These are phyloP conservation scores for Mariannaea elegans DNA, from an alignment of 2,329 filamentous ascomycete species.

Conservation along the genomic window DNA sequence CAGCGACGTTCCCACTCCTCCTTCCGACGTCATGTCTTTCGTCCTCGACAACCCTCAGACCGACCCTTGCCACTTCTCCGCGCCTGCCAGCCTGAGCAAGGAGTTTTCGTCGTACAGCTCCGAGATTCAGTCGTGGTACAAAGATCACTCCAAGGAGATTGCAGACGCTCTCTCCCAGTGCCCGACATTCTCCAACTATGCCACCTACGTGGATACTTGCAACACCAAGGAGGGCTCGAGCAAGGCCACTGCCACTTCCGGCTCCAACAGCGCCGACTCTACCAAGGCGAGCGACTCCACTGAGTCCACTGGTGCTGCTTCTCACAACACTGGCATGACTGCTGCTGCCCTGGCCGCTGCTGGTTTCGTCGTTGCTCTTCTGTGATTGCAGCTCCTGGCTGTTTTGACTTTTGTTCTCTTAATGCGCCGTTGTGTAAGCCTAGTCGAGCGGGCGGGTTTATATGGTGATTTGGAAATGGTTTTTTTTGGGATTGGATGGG, in stretches of 20 bases:
- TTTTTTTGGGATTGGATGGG: no score
- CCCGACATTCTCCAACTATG: constrained; percentile 32
- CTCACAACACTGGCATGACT: constrained; percentile 40
- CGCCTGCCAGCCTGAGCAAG: constrained; percentile 43
- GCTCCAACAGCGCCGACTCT: neutral
- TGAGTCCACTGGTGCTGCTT: constrained; percentile 31
- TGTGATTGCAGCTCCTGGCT: constrained; percentile 33
- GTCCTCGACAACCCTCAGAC: constrained; percentile 35
- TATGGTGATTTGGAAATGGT: no score
- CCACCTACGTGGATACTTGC: constrained; percentile 37
- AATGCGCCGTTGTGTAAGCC: no score
- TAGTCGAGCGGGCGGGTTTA: no score
- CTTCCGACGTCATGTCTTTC: constrained; percentile 41
- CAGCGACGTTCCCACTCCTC: constrained; percentile 42
- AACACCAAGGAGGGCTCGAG: constrained; percentile 12
- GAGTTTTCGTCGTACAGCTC: constrained; percentile 46
- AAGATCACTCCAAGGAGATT: constrained; percentile 39
- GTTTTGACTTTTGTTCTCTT: neutral
- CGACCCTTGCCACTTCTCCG: constrained; percentile 45
- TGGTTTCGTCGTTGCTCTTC: constrained; percentile 40
- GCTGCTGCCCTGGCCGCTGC: constrained; percentile 44
- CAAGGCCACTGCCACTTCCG: constrained; percentile 13
- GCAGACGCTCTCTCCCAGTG: constrained; percentile 39
- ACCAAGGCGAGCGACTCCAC: neutral
- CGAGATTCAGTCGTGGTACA: constrained; percentile 44